phyloP scores from a whole-genome alignment of 768 basidiomycete species.

The Wakefieldia striispora region DNA sequence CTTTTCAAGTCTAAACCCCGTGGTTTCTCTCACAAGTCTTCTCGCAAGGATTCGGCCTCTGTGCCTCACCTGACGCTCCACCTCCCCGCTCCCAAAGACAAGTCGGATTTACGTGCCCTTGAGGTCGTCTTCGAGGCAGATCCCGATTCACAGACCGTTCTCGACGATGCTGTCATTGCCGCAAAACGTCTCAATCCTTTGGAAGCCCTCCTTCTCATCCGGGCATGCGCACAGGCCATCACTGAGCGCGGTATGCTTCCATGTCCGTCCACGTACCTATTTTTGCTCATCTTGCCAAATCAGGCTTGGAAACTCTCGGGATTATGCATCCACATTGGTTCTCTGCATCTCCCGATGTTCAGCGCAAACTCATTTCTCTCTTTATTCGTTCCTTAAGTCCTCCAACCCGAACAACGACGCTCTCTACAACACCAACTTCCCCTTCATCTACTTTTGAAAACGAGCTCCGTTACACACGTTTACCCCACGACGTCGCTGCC shows the following conservation, averaged over 20 bases:
- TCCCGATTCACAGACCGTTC: slow-evolving; percentile 43
- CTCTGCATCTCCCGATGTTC: slow-evolving; percentile 67
- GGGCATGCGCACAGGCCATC: slow-evolving; percentile 68
- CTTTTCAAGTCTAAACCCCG: slow-evolving; percentile 51
- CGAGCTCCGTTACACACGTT: slow-evolving; percentile 62
- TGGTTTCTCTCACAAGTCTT: slow-evolving; percentile 34
- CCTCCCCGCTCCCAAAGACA: slow-evolving; percentile 53
- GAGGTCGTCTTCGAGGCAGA: slow-evolving; percentile 62
- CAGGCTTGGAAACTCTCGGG: slow-evolving; percentile 79
- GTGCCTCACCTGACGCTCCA: slow-evolving; percentile 62
- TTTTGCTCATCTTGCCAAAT: slow-evolving; percentile 2
- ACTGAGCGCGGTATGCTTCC: slow-evolving; percentile 53
- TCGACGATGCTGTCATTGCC: slow-evolving; percentile 56
- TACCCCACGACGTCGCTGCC: slow-evolving; percentile 75
- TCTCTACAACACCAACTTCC: slow-evolving; percentile 49
- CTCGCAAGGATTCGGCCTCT: slow-evolving; percentile 31
- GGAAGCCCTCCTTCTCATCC: slow-evolving; percentile 63
- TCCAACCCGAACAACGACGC: slow-evolving; percentile 44
- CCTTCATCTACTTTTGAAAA: slow-evolving; percentile 55
- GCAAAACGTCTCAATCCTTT: slow-evolving; percentile 56
- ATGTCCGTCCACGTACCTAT: slow-evolving; percentile 3
- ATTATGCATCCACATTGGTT: slow-evolving; percentile 87
- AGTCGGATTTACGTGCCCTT: slow-evolving; percentile 44
- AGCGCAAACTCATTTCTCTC: slow-evolving; percentile 63
- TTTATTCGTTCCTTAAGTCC: slow-evolving; percentile 65